Conservation (phyloP, 768 basidiomycete genomes). For the Lanmaoa rubissima region DNA sequence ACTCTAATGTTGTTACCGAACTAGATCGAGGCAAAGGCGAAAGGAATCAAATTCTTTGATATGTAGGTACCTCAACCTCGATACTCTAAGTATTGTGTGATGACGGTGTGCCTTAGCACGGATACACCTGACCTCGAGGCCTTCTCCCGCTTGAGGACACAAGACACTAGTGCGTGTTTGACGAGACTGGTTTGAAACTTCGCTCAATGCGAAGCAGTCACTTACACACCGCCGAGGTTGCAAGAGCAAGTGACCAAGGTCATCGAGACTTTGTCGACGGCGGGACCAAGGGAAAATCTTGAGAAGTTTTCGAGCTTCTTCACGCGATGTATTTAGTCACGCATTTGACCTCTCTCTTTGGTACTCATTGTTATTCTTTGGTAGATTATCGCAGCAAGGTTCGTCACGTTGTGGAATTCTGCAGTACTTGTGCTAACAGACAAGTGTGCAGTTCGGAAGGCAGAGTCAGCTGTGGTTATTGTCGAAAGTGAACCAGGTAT, state of each 20-base stretch:
- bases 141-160: constrained; percentile 35
- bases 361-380: constrained; percentile 22
- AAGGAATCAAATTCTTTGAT: constrained; percentile 84
- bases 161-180: constrained; percentile 38
- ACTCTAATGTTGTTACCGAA: neutral
- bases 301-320: constrained; percentile 67
- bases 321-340: constrained; percentile 59
- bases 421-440: constrained; percentile 14
- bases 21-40: constrained; percentile 75
- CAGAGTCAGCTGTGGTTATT: constrained; percentile 79
- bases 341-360: neutral
- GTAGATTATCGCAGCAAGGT: constrained; percentile 77
- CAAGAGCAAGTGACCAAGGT: constrained; percentile 59
- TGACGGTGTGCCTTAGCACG: constrained; percentile 48
- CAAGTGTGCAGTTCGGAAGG: constrained; percentile 55
- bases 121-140: constrained; percentile 64
- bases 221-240: constrained; percentile 59
- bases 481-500: constrained; percentile 62
- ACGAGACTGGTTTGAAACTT: neutral
- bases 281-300: constrained; percentile 63
- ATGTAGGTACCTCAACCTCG: constrained; percentile 47
- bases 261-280: constrained; percentile 62
- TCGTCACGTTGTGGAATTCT: constrained; percentile 16
- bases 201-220: constrained; percentile 33
- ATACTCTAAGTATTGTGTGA: neutral